Percentiles rank a stretch among this genome's conserved stretches.
phyloP scores from a whole-genome alignment of 2,329 filamentous ascomycete species.

The Whalleya microplaca region DNA sequence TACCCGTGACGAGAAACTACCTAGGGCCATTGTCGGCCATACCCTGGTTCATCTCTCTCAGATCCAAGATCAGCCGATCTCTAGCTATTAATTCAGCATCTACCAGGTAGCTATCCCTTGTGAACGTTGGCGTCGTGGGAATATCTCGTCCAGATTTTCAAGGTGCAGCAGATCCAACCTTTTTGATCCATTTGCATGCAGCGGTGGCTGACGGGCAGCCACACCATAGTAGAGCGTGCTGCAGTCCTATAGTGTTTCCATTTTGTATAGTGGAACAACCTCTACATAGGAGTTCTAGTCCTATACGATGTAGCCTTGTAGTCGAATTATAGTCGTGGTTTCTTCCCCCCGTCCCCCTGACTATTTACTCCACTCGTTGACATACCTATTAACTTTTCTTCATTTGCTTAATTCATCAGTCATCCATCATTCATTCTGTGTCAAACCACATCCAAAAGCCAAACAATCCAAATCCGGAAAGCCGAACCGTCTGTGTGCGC shows the following conservation, averaged over 20 bases:
- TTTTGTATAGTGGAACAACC: slow-evolving; percentile 14
- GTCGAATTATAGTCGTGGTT: neutral
- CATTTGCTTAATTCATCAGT: slow-evolving; percentile 5
- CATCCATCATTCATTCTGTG: neutral
- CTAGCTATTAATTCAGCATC: neutral
- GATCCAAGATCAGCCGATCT: neutral
- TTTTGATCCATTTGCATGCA: slow-evolving; percentile 26
- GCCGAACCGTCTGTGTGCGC: neutral
- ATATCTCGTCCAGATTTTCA: neutral
- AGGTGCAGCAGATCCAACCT: slow-evolving; percentile 13
- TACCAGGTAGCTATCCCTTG: neutral
- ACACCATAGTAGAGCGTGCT: slow-evolving; percentile 16
- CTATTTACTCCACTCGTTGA: neutral
- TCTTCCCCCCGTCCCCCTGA: slow-evolving; percentile 1
- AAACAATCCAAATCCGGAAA: neutral
- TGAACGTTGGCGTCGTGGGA: neutral
- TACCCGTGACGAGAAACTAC: neutral
- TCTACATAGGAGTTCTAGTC: slow-evolving; percentile 2
- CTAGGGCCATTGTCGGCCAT: neutral
- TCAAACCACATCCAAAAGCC: neutral
- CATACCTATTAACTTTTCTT: slow-evolving; percentile 2
- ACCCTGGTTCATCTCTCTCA: neutral
- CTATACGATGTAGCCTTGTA: neutral
- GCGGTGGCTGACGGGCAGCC: slow-evolving; percentile 6
- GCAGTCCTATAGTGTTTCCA: neutral